Conservation (phyloP, 805 yeast species). For the Phaffomyces opuntiae region DNA sequence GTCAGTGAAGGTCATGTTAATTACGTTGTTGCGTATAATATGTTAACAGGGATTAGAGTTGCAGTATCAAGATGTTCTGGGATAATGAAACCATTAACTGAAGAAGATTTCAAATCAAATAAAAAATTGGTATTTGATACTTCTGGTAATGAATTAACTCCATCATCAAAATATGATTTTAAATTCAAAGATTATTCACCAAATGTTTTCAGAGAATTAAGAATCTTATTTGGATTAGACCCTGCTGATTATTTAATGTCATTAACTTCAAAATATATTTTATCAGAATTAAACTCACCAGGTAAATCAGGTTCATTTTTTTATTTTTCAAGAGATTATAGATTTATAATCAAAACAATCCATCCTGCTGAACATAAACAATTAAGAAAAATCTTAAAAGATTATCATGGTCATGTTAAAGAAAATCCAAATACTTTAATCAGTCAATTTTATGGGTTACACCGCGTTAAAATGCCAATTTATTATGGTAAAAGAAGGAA, state of each 20-base stretch:
- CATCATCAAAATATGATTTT: slow-evolving; percentile 91
- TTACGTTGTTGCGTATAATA: slow-evolving; percentile 90
- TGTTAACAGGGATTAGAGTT: slow-evolving; percentile 94
- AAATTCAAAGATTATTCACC: slow-evolving; percentile 96
- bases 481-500: slow-evolving; percentile 43
- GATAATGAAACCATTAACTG: slow-evolving; percentile 62
- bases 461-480: slow-evolving; percentile 84
- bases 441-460: slow-evolving; percentile 95
- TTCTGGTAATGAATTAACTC: slow-evolving; percentile 83
- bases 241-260: slow-evolving; percentile 95
- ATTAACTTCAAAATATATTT: slow-evolving; percentile 84
- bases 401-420: slow-evolving; percentile 75
- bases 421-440: slow-evolving; percentile 81
- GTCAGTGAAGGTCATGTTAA: slow-evolving; percentile 92
- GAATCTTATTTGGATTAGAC: slow-evolving; percentile 77
- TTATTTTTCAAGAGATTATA: slow-evolving; percentile 88
- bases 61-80: slow-evolving; percentile 93
- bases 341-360: slow-evolving; percentile 92
- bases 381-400: slow-evolving; percentile 61
- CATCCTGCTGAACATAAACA: slow-evolving; percentile 90
- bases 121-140: slow-evolving; percentile 83
- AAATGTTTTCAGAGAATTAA: slow-evolving; percentile 80
- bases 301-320: slow-evolving; percentile 97
- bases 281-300: slow-evolving; percentile 89
- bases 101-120: slow-evolving; percentile 61